Conservation (phyloP, 768 basidiomycete species). For the Leccinellum rugosiceps region DNA sequence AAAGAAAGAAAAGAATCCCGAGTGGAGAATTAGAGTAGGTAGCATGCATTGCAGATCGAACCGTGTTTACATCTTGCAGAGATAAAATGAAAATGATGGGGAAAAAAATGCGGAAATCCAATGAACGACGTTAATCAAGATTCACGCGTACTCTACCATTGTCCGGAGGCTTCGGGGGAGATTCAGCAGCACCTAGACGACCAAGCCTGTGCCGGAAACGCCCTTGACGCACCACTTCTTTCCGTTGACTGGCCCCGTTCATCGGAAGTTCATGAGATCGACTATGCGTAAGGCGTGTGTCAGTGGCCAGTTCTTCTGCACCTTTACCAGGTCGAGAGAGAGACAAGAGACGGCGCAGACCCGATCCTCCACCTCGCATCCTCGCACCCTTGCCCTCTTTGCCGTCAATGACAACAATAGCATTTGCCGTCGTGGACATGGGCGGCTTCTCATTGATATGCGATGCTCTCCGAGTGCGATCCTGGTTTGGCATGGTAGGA, state of each 20-base stretch:
- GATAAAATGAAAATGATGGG: conserved; percentile 8
- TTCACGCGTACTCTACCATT: conserved; percentile 35
- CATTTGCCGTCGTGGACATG: conserved; percentile 53
- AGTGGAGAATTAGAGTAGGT: conserved; percentile 7
- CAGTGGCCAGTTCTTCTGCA: conserved; percentile 25
- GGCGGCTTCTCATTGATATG: conserved; percentile 27
- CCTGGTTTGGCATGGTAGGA: conserved; percentile 29
- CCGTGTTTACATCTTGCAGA: conserved; percentile 26
- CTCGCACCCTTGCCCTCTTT: conserved; percentile 39
- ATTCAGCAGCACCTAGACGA: conserved; percentile 27
- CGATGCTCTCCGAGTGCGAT: conserved; percentile 28
- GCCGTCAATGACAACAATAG: conserved; percentile 59
- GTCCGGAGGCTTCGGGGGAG: conserved; percentile 30
- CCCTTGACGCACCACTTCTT: conserved; percentile 21
- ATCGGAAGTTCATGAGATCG: conserved; percentile 28
- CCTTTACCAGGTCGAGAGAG: conserved; percentile 31
- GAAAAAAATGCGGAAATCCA: conserved; percentile 7
- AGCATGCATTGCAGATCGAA: conserved; percentile 22
- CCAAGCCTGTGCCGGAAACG: conserved; percentile 30
- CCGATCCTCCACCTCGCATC: conserved; percentile 28
- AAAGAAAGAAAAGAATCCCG: conserved; percentile 4
- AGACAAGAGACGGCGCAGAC: conserved; percentile 32
- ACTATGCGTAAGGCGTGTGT: conserved; percentile 21
- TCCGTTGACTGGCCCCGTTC: conserved; percentile 19
- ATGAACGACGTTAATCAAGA: conserved; percentile 29